Evolutionary conservation across 208 protist genomes (phyloP).

Genomic region (Trypanosoma vivax): DNA sequence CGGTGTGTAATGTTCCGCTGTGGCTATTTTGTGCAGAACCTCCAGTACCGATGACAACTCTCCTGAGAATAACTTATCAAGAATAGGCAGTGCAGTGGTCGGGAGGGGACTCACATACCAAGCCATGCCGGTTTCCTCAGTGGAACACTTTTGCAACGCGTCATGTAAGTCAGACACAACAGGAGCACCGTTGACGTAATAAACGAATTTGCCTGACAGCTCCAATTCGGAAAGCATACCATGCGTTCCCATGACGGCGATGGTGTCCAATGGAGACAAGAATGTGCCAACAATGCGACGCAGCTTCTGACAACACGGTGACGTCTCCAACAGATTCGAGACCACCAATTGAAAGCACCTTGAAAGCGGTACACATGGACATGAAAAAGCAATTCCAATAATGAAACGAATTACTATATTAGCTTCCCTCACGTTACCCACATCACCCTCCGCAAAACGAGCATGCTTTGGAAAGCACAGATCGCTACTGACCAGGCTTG

Average conservation of each 20-base stretch:
- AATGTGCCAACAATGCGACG: slow-evolving; percentile 1
- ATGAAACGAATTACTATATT: slow-evolving; percentile 41
- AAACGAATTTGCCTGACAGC: neutral
- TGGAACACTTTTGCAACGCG: neutral
- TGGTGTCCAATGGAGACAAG: slow-evolving; percentile 2
- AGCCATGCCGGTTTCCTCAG: neutral
- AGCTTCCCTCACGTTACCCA: slow-evolving; percentile 24
- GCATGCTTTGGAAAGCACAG: neutral
- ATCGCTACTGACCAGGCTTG: slow-evolving; percentile 2
- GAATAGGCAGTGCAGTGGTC: slow-evolving; percentile 3
- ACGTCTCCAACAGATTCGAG: slow-evolving; percentile 27
- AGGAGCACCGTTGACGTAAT: slow-evolving; percentile 2
- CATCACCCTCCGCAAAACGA: neutral
- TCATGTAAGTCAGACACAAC: neutral
- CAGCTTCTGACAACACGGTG: neutral
- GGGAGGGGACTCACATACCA: slow-evolving; percentile 13
- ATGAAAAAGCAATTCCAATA: slow-evolving; percentile 56
- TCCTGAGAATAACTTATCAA: slow-evolving; percentile 7
- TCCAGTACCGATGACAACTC: neutral
- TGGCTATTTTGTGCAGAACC: neutral
- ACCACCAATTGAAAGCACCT: slow-evolving; percentile 61
- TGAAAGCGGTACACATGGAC: slow-evolving; percentile 47
- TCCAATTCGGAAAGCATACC: neutral
- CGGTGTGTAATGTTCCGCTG: neutral
- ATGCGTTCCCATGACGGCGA: neutral